Percentiles rank a stretch among this genome's conserved stretches.
Evolutionary conservation across 2,329 filamentous ascomycete genomes (phyloP).

Genomic region (Grosmannia huntii): DNA sequence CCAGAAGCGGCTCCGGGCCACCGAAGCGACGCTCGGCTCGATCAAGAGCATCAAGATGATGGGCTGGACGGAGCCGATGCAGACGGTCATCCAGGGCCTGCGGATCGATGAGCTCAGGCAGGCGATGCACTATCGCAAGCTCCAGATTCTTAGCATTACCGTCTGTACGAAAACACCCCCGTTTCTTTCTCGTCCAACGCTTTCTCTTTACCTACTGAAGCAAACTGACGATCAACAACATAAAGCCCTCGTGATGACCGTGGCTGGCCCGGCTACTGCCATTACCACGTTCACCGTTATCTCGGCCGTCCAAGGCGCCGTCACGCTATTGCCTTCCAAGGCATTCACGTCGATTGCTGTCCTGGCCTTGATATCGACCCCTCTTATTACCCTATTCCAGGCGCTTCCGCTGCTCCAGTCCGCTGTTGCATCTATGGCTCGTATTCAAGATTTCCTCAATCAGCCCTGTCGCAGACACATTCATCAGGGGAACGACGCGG

Average conservation of each 20-base stretch:
- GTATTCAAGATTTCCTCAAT: constrained; percentile 5
- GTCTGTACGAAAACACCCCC: not conserved
- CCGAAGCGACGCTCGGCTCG: not conserved
- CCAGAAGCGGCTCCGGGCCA: not conserved
- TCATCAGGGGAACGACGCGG: not conserved
- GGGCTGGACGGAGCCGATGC: not conserved
- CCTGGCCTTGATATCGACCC: constrained; percentile 1
- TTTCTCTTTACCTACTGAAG: too few species aligned
- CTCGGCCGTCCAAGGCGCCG: not conserved
- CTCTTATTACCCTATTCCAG: constrained; percentile 1
- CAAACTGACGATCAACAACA: not conserved
- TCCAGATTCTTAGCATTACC: not conserved
- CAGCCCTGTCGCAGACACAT: not conserved
- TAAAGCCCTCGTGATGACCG: not conserved
- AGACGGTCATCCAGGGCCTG: not conserved
- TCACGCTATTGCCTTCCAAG: not conserved
- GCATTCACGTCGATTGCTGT: constrained; percentile 4
- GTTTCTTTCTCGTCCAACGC: too few species aligned
- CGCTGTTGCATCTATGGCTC: not conserved
- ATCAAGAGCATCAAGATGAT: constrained; percentile 2
- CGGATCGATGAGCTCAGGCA: not conserved
- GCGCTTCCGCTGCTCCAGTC: constrained; percentile 3
- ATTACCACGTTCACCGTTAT: not conserved
- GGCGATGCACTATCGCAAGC: not conserved
- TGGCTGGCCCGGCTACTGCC: not conserved